Base-by-base conservation (phyloP, 257 asterid genomes). In the Gentiana macrophylla region DNA sequence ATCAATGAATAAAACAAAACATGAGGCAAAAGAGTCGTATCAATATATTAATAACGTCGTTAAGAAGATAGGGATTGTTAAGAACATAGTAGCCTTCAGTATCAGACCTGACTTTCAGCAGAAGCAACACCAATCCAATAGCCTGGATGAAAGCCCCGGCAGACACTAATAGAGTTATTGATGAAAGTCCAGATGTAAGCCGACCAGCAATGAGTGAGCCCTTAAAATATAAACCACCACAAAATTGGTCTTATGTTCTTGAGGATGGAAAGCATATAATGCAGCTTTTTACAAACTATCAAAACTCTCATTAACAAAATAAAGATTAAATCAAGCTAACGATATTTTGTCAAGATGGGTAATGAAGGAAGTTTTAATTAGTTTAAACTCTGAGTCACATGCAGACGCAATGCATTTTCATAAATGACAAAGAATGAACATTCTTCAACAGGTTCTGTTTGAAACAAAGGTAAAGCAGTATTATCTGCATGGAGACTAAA, bases 151-250 rank as follows among this genome's bases (percentile, higher is more conserved):
- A 46, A 66, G 72, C 84, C 67, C 98, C 98, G 56, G 81, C 86
- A 35, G 72, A 66, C 65, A 87, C 94, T 68, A 85, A 83, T 34
- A 70, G 12, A 8, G 97, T 81, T 80, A 87, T 84, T 6, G 97
- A 83, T 45, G 78, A 62, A 62, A 88, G 86, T 61, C 85, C 94
- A 11, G 88, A 74, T 43, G 95, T 87, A 36, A 87, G 81, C 67
- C 83, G 69, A 53, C 98, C 98, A 46, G 97, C 81, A 56, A 72
- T 84, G 50, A 85, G 84, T 32, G 98, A 82, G 65, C 88, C 79
- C 98, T 86, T 86, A 70, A 38, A 71, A 24, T 24, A 24, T 24
- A 24, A 36, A 37, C 67, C 57, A 15, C 57, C 45, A 66, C 10
- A 41, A 2, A 0, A 41, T 41, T 41, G 9, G 9, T 41, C 46